These are phyloP conservation scores for Lasiosphaeriaceae sp. DNA, from an alignment of 495 filamentous ascomycete genomes.

Conservation along the genomic window DNA sequence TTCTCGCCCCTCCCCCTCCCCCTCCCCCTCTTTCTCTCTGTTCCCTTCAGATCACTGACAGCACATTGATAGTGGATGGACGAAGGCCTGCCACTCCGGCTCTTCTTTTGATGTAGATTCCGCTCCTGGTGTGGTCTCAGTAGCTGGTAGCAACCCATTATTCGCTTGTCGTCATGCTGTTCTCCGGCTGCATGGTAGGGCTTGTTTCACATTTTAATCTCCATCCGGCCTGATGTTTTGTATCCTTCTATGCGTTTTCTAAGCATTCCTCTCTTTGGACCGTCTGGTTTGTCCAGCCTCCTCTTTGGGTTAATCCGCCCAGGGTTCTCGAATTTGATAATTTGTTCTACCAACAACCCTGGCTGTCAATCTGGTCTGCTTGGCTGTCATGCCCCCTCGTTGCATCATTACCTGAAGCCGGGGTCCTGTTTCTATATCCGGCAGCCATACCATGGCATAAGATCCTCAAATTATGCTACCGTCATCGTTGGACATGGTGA, in stretches of 20 bases:
- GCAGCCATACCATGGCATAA: slow-evolving; percentile 52
- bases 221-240: slow-evolving; percentile 42
- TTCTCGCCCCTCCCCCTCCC: slow-evolving; percentile 1
- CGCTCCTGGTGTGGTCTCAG: slow-evolving; percentile 14
- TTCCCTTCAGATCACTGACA: slow-evolving; percentile 5
- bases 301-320: slow-evolving; percentile 38
- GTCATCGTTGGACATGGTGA: slow-evolving; percentile 45
- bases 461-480: slow-evolving; percentile 55
- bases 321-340: slow-evolving; percentile 29
- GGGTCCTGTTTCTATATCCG: slow-evolving; percentile 49
- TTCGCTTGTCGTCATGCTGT: slow-evolving; percentile 44
- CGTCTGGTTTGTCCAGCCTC: slow-evolving; percentile 26
- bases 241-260: slow-evolving; percentile 44
- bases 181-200: slow-evolving; percentile 45
- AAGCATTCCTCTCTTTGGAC: slow-evolving; percentile 33
- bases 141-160: slow-evolving; percentile 22
- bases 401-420: slow-evolving; percentile 47
- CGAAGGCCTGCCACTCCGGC: slow-evolving; percentile 7
- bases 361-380: slow-evolving; percentile 31
- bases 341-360: slow-evolving; percentile 30
- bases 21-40: slow-evolving; percentile 9
- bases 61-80: slow-evolving; percentile 4
- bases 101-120: slow-evolving; percentile 17
- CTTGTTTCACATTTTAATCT: slow-evolving; percentile 47
- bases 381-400: slow-evolving; percentile 42